Base-by-base conservation (phyloP, 192 early-diverging fungal species). In the Coemansia sp. region DNA sequence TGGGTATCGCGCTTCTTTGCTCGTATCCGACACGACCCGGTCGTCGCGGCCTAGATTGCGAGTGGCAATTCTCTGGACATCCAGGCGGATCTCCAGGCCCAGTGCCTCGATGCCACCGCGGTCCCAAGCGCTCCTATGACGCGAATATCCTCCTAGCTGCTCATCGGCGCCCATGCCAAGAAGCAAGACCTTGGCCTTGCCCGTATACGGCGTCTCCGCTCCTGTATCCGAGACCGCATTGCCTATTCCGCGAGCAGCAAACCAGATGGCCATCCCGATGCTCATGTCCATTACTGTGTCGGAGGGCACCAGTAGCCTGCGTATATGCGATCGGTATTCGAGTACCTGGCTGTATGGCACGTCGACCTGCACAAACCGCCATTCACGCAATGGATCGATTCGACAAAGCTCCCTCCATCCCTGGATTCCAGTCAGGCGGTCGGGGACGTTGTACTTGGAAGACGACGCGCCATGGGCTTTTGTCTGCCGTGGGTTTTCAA, bases 261-360 rank as follows among this genome's bases (percentile, higher is more conserved):
- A 98, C 94, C 94, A 98, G 55, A 98, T 85, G 0, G 96, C 94
- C 83, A 95, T 89, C 0, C 89, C 96, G 67, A 98, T 98, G 64
- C 94, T 96, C 90, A 91, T 82, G 34, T 98, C 96, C 96, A 98
- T 98, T 3, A 93, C 90, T 2, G 92, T 97, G 34, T 90, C 83
- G 8, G 90, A 72, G 2, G 96, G 96, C 22, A 74, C 72, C 82
- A 98, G 88, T 32, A 91, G 67, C 34, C 86, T 82, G 46, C 90
- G 69, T 23, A 98, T 88, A 29, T 85, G 82, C 18, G 67, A 49
- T 34, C 78, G 61, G 58, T 83, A 60, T 18, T 69, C 71, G 20
- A 79, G 65, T 2, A 88, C 89, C 64, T 91, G 87, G 24, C 65
- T 67, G 65, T 89, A 95, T 1, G 90, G 88, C 4, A 98, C 87